phyloP scores from a whole-genome alignment of 768 basidiomycete species.

The Boletus patriciae region DNA sequence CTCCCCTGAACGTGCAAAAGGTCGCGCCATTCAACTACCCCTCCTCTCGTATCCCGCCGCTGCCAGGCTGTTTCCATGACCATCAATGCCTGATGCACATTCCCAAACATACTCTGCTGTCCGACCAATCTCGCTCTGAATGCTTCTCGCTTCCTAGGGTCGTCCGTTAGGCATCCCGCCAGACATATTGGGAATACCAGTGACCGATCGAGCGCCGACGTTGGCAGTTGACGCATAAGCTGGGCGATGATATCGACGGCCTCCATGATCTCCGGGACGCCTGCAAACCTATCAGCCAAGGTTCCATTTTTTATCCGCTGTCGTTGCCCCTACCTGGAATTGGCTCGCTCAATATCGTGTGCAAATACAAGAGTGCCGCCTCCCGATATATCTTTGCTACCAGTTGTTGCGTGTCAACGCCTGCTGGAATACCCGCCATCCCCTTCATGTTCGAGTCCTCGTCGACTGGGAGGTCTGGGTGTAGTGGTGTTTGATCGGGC shows the following conservation, averaged over 20 bases:
- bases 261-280: constrained; percentile 66
- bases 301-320: not conserved
- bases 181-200: constrained; percentile 74
- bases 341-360: constrained; percentile 67
- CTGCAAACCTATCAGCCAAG: constrained; percentile 37
- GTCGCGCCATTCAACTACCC: constrained; percentile 60
- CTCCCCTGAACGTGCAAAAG: constrained; percentile 39
- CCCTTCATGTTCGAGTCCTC: constrained; percentile 23
- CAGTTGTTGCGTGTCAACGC: constrained; percentile 47
- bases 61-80: constrained; percentile 74
- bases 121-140: constrained; percentile 56
- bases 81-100: constrained; percentile 54
- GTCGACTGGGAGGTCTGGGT: constrained; percentile 38
- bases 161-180: constrained; percentile 72
- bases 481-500: constrained; percentile 38
- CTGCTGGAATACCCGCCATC: constrained; percentile 31
- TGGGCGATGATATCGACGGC: constrained; percentile 57
- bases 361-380: constrained; percentile 63
- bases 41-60: constrained; percentile 55
- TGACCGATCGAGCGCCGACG: constrained; percentile 62
- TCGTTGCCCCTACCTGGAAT: constrained; percentile 57
- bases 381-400: constrained; percentile 64
- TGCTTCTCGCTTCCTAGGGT: constrained; percentile 55
- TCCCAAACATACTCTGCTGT: constrained; percentile 59
- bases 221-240: constrained; percentile 51